phyloP scores from a whole-genome alignment of 169 alveolate species.

The Plasmodium vivax region DNA sequence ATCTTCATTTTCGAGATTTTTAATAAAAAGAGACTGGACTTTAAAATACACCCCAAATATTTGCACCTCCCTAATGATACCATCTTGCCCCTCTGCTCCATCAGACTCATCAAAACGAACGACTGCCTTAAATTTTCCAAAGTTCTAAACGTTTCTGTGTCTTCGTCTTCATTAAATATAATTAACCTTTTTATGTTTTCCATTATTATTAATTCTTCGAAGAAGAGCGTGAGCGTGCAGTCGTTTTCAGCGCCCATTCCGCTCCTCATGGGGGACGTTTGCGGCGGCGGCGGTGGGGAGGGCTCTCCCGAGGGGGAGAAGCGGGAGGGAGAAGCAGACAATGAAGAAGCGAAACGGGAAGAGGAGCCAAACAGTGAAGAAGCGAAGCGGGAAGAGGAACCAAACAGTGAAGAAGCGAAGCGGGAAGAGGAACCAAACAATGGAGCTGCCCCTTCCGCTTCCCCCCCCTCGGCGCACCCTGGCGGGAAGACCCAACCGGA shows the following conservation, averaged over 20 bases:
- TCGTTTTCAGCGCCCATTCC: constrained; percentile 69
- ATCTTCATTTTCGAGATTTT: constrained; percentile 49
- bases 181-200: constrained; percentile 60
- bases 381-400: background rate
- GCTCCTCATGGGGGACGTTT: constrained; percentile 61
- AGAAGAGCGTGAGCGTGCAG: constrained; percentile 59
- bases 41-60: constrained; percentile 64
- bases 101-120: constrained; percentile 35
- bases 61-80: background rate
- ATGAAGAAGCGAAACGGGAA: background rate
- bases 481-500: background rate
- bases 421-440: background rate
- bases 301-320: background rate
- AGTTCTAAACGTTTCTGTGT: constrained; percentile 67
- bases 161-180: constrained; percentile 51
- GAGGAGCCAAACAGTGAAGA: background rate
- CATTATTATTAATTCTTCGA: constrained; percentile 44
- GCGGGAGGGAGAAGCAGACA: background rate
- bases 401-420: background rate
- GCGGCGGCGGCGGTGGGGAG: background rate
- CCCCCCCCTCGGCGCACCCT: background rate
- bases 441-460: background rate
- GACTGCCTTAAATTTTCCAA: constrained; percentile 39
- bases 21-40: constrained; percentile 60
- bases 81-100: constrained; percentile 48